Evolutionary conservation across 2,329 filamentous ascomycete species (phyloP).

Genomic region (Malbranchea cinnamomea): DNA sequence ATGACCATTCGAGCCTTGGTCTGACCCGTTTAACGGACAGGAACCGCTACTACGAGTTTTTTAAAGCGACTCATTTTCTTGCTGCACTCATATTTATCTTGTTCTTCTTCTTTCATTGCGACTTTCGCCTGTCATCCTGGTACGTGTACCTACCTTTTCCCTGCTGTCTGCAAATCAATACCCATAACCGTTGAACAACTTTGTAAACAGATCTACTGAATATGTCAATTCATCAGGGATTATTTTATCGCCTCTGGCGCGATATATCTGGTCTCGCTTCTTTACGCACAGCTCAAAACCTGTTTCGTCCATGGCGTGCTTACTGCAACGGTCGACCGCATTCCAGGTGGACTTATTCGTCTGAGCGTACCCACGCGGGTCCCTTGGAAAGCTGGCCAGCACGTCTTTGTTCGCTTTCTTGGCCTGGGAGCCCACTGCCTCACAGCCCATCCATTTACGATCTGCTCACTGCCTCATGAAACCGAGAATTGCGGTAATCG

Average conservation of each 20-base stretch:
- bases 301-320: slow-evolving; percentile 37
- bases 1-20: too few relatives aligned
- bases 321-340: slow-evolving; percentile 27
- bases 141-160: slow-evolving; percentile 11
- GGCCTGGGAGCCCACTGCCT: slow-evolving; percentile 29
- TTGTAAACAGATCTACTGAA: background rate
- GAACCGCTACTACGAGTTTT: slow-evolving; percentile 44
- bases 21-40: slow-evolving; percentile 25
- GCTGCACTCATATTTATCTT: slow-evolving; percentile 40
- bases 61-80: slow-evolving; percentile 42
- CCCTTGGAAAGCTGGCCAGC: slow-evolving; percentile 38
- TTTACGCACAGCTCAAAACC: slow-evolving; percentile 33
- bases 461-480: background rate
- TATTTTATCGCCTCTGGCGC: slow-evolving; percentile 45
- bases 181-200: background rate
- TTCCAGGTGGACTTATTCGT: slow-evolving; percentile 28
- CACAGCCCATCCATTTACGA: slow-evolving; percentile 26
- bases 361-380: slow-evolving; percentile 31
- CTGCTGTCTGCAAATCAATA: too few relatives aligned
- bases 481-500: slow-evolving; percentile 2
- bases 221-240: slow-evolving; percentile 30
- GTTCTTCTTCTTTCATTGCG: slow-evolving; percentile 48
- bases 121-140: slow-evolving; percentile 40
- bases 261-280: slow-evolving; percentile 35
- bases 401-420: slow-evolving; percentile 41